These are phyloP conservation scores for Oldenlandia corymbosa DNA, from an alignment of 257 asterid genomes.

Conservation along the genomic window DNA sequence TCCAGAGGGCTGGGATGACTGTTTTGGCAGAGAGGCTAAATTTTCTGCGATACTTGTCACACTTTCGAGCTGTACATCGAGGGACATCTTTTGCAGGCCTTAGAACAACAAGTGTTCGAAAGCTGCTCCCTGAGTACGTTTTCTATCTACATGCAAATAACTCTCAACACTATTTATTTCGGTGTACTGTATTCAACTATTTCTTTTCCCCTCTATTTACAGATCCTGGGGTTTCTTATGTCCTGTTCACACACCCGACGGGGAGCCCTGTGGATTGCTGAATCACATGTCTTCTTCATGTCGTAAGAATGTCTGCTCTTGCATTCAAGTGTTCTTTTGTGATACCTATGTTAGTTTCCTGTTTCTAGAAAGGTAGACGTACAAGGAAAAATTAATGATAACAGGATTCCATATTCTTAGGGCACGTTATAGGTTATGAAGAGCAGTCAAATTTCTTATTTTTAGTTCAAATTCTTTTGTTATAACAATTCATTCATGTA, in stretches of 20 bases:
- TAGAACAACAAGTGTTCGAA: conserved; percentile 95
- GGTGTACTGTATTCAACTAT: background rate
- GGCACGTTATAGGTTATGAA: too few species aligned
- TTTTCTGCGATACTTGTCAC: conserved; percentile 83
- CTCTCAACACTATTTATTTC: background rate
- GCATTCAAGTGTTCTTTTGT: too few species aligned
- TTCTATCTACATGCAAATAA: conserved; percentile 12
- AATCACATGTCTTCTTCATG: conserved; percentile 91
- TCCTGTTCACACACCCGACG: conserved; percentile 99
- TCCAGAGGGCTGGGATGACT: conserved; percentile 90
- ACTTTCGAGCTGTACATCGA: conserved; percentile 96
- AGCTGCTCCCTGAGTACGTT: conserved; percentile 94
- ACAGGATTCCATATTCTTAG: too few species aligned
- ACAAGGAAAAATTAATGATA: too few species aligned
- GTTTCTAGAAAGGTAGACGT: too few species aligned
- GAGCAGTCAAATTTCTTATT: too few species aligned
- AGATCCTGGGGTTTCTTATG: conserved; percentile 98
- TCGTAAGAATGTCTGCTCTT: conserved; percentile 52
- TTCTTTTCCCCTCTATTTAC: conserved; percentile 14
- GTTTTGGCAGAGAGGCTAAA: conserved; percentile 89
- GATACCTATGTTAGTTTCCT: too few species aligned
- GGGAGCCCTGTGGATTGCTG: conserved; percentile 96
- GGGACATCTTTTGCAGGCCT: conserved; percentile 97
- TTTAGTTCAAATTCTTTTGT: too few species aligned
- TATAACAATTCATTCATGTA: background rate